A percentile compares a stretch with the other conserved stretches of the same genome.
Evolutionary conservation across 202 grass and related monocot genomes (phyloP).

Genomic region (Alloteropsis angusta): DNA sequence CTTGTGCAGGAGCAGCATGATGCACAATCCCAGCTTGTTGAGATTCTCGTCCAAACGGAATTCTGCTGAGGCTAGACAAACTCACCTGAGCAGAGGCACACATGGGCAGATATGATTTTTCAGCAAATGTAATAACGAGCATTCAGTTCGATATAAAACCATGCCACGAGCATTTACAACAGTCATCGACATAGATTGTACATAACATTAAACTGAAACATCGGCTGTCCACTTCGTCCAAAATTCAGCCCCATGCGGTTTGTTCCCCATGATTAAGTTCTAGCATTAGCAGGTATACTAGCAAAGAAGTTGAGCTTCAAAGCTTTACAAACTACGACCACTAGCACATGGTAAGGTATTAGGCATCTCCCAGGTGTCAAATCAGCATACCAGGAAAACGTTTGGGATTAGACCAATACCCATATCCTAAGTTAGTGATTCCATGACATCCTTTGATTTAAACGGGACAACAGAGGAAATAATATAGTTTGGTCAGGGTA

Average conservation of each 20-base stretch:
- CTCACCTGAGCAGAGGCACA: background rate
- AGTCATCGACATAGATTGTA: background rate
- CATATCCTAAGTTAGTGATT: conserved; percentile 39
- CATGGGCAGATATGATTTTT: background rate
- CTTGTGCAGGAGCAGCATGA: background rate
- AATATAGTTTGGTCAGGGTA: conserved; percentile 26
- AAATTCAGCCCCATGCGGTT: conserved; percentile 7
- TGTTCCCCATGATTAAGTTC: background rate
- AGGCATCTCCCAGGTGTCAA: conserved; percentile 4
- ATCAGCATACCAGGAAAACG: conserved; percentile 14
- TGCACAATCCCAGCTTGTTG: background rate
- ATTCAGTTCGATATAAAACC: conserved; percentile 15
- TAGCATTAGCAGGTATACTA: conserved; percentile 21
- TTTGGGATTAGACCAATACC: background rate
- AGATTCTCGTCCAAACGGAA: background rate
- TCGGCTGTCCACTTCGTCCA: conserved; percentile 10
- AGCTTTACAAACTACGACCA: background rate
- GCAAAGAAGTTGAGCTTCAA: conserved; percentile 13
- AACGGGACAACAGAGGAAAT: background rate
- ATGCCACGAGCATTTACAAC: conserved; percentile 15
- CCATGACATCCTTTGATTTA: conserved; percentile 13
- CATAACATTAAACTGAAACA: conserved; percentile 12
- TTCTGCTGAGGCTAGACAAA: background rate
- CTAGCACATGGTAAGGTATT: conserved; percentile 8
- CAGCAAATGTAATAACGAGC: background rate